Percentiles rank a stretch among this genome's conserved stretches.
Evolutionary conservation across 2,329 filamentous ascomycete genomes (phyloP).

Genomic region (Xylaria digitata): DNA sequence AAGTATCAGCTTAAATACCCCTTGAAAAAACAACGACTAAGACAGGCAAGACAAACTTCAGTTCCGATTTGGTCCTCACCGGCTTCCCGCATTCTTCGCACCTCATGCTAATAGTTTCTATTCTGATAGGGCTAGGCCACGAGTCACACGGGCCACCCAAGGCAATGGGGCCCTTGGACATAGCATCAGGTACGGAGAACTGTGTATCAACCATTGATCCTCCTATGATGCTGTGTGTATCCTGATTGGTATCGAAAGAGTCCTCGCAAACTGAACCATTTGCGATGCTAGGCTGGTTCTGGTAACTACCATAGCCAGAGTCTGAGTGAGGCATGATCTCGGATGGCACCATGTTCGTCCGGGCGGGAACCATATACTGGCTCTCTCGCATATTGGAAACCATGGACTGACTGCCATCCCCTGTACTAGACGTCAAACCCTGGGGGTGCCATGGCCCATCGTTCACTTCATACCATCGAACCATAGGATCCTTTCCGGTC

Average conservation of each 20-base stretch:
- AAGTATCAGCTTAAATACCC: constrained; percentile 40
- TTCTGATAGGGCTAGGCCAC: constrained; percentile 23
- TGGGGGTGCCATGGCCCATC: constrained; percentile 60
- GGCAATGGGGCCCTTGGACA: constrained; percentile 32
- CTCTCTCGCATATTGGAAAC: constrained; percentile 41
- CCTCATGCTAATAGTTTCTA: constrained; percentile 39
- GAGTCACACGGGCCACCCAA: constrained; percentile 14
- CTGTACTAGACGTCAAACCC: constrained; percentile 49
- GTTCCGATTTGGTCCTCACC: constrained; percentile 65
- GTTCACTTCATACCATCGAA: constrained; percentile 53
- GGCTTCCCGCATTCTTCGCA: constrained; percentile 56
- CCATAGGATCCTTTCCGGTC: constrained; percentile 43
- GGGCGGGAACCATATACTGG: constrained; percentile 28
- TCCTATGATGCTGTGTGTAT: constrained; percentile 54
- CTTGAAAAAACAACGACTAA: background rate
- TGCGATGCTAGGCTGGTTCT: constrained; percentile 56
- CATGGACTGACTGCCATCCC: constrained; percentile 48
- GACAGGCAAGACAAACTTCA: constrained; percentile 59
- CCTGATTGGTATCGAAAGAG: constrained; percentile 52
- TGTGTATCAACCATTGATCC: constrained; percentile 49
- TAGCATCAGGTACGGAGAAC: constrained; percentile 39
- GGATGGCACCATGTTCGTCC: constrained; percentile 50
- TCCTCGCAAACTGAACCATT: constrained; percentile 60
- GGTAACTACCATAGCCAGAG: constrained; percentile 60
- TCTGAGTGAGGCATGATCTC: constrained; percentile 56